Evolutionary conservation across 2,329 filamentous ascomycete genomes (phyloP), one percentile per base, ranked within the genome.

Genomic region (Botryosphaeria dothidea): DNA sequence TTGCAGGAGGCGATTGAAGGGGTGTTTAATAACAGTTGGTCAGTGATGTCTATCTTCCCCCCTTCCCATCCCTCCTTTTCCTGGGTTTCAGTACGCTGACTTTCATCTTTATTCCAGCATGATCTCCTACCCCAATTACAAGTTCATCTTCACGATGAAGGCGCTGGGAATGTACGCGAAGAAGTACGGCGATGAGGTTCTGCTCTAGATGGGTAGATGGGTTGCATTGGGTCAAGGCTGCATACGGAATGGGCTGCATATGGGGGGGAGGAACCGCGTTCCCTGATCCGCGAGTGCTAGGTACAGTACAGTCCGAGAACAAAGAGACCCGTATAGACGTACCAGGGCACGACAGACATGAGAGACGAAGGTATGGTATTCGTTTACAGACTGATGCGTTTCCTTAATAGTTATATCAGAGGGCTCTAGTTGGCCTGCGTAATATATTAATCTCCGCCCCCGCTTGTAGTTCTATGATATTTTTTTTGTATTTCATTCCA

Each of bases 41-140:
- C 77, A 80, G 86, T 85, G 29, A 11, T 52, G 8, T 15, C 8
- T 5, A 13, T 27, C 48, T 43, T 57, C 57, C 38, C 3, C 15
- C 15, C 9, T 41, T 15, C 9, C 7, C 31, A 11, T 38, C 56
- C 17, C 48, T 57, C 41, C 49, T n/a, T 27, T 45, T 17, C 15
- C 25, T 31, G 27, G 23, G 13, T 31, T 27, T 23, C 17, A 9
- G 17, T 29, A 25, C 29, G 27, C 15, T 51, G 27, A 25, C 38
- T 21, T 43, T n/a, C 13, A 15, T 1, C n/a, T 19, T 13, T 7
- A 25, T 48, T 66, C 66, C 72, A 89, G 88, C 83, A 98, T 97
- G 92, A 99, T 99, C 69, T 95, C 92, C 0, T 99, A 99, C 74
- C 94, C 94, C 48, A 99, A 99, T 83, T 99, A 99, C 84, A 99